A percentile compares a stretch with the other conserved stretches of the same genome.
Evolutionary conservation across 345 rosid genomes (phyloP).

Genomic region (Corchorus capsularis): DNA sequence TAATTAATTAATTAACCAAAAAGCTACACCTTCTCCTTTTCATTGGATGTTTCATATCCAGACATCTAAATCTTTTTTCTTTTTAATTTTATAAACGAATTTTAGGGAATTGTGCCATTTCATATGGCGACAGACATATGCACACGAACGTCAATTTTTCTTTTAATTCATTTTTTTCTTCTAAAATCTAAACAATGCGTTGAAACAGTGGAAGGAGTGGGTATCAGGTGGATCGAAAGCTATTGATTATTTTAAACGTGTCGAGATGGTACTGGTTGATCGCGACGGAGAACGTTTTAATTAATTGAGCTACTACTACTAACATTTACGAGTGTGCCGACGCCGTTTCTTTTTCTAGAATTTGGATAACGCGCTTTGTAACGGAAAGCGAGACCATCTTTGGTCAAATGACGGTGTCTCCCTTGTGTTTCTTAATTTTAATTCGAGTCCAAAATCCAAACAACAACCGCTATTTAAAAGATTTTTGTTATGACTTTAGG

Average conservation of each 20-base stretch:
- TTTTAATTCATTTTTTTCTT: not conserved
- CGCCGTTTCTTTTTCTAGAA: not conserved
- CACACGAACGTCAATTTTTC: conserved; percentile 17
- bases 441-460: not conserved
- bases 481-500: not conserved
- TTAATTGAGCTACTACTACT: not conserved
- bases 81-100: not conserved
- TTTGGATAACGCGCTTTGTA: not conserved
- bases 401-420: not conserved
- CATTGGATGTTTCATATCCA: not conserved
- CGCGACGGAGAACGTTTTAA: not conserved
- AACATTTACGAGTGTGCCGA: no score
- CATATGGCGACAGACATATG: conserved; percentile 18
- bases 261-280: not conserved
- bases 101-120: not conserved
- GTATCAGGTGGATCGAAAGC: not conserved
- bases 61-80: not conserved
- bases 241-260: not conserved
- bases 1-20: not conserved
- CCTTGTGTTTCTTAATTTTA: not conserved
- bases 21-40: not conserved
- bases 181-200: not conserved
- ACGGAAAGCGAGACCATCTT: not conserved
- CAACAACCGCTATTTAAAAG: not conserved
- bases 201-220: not conserved